Evolutionary conservation across 495 filamentous ascomycete species (phyloP), one percentile per base, ranked within the genome.

Genomic region (Cercophora samala): DNA sequence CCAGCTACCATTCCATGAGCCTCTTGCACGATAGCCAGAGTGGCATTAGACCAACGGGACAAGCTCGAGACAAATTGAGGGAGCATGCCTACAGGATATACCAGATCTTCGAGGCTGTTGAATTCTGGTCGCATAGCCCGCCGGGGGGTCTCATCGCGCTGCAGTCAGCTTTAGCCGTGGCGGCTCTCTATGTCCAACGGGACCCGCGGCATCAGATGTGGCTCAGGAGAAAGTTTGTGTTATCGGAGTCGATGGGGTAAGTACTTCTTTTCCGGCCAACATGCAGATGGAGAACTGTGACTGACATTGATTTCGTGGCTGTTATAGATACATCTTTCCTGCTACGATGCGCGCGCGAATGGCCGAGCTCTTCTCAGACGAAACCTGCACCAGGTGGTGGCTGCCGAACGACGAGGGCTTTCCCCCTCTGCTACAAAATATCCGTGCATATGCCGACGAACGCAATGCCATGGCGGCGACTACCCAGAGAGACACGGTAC

Each of bases 201-300:
- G 90, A 96, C 29, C 69, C 78, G 24, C 87, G 81, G 73, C 85
- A 96, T 75, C 83, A 86, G n/a, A 89, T 89, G 82, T 99, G 93
- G 94, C 83, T 87, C 67, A 88, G 92, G 64, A 84, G 86, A 72
- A 94, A 92, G 76, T 84, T 95, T 74, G 92, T 89, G 18, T 75
- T 84, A 64, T 82, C 97, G 65, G 95, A 99, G 77, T 81, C 85
- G 67, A 80, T 88, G 73, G 95, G 95, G 95, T 97, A 77, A 81
- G 92, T 84, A 60, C 17, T 66, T 61, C 55, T 22, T 22, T 53
- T 59, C 2, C 3, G 15, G 17, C 17, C 19, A 18, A n/a, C n/a
- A n/a, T n/a, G n/a, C n/a, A n/a, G n/a, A n/a, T 42, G 24, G 32
- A 5, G 21, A 5, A 23, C 59, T 22, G 18, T 25, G 17, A 53